Evolutionary conservation across 129 eudicot species (phyloP).

Genomic region (Lactuca sativa): DNA sequence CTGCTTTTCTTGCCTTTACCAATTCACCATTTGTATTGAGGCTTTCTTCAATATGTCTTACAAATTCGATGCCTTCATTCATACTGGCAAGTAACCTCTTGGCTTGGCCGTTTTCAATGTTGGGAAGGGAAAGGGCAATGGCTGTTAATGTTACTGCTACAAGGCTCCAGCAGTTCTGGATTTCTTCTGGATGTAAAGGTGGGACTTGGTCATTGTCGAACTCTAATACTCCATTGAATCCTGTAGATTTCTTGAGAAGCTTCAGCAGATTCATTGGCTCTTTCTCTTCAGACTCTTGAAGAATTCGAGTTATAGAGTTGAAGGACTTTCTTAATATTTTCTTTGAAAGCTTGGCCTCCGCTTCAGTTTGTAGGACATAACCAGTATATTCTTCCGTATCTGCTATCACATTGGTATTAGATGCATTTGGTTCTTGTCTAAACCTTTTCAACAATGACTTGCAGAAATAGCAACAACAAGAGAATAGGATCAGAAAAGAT

Average conservation of each 20-base stretch:
- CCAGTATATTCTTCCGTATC: too few species aligned
- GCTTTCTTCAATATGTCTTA: too few species aligned
- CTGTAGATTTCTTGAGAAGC: constrained; percentile 25
- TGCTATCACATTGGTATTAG: too few species aligned
- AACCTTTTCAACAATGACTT: too few species aligned
- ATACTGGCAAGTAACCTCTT: constrained; percentile 19
- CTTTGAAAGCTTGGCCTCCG: constrained; percentile 9
- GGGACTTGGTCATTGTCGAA: constrained; percentile 13
- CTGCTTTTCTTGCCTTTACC: too few species aligned
- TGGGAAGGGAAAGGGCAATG: constrained; percentile 45
- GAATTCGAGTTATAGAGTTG: constrained; percentile 7
- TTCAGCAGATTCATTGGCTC: background rate
- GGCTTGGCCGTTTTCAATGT: background rate
- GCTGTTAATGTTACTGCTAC: constrained; percentile 41
- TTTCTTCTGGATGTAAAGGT: too few species aligned
- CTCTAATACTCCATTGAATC: constrained; percentile 31
- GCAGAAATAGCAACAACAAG: too few species aligned
- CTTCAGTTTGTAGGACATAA: background rate
- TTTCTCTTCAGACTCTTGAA: constrained; percentile 17
- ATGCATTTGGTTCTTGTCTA: too few species aligned
- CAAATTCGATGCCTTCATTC: constrained; percentile 32
- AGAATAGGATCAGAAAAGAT: too few species aligned
- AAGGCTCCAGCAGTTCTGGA: too few species aligned
- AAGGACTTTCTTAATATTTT: background rate
- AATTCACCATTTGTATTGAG: too few species aligned